Evolutionary conservation across 148 eudicot species (phyloP).

Genomic region (Rhododendron kiyosumense): DNA sequence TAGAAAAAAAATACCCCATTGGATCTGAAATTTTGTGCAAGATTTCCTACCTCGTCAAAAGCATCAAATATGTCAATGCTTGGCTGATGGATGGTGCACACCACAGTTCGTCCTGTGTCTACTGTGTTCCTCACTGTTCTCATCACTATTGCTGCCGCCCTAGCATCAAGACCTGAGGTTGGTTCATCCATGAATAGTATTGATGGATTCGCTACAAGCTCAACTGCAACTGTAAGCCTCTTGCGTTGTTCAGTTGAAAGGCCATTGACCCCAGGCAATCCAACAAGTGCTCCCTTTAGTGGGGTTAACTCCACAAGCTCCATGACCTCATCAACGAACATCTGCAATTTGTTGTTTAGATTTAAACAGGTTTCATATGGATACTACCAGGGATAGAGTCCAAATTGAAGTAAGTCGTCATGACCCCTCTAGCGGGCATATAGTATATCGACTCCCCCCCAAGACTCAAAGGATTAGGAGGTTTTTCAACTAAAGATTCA

Average conservation of each 20-base stretch:
- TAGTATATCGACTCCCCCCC: background rate
- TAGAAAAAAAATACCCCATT: background rate
- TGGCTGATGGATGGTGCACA: conserved; percentile 3
- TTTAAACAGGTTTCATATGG: background rate
- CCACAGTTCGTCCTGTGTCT: background rate
- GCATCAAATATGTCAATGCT: background rate
- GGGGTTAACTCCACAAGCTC: background rate
- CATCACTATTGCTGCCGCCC: background rate
- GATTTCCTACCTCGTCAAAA: background rate
- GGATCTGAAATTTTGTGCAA: background rate
- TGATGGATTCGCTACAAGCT: background rate
- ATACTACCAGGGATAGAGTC: background rate
- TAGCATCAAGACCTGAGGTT: background rate
- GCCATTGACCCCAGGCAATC: background rate
- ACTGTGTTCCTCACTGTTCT: background rate
- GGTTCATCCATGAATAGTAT: conserved; percentile 5
- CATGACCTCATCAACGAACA: background rate
- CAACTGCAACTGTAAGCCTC: background rate
- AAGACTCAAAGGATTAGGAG: background rate
- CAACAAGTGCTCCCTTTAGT: background rate
- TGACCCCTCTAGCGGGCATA: background rate
- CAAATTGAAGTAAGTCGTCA: background rate
- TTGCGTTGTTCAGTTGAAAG: conserved; percentile 13
- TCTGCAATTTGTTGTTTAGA: conserved; percentile 4
- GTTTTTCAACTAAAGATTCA: background rate